phyloP scores from a whole-genome alignment of 768 basidiomycete genomes.

The Mrakia hoshinonis region DNA sequence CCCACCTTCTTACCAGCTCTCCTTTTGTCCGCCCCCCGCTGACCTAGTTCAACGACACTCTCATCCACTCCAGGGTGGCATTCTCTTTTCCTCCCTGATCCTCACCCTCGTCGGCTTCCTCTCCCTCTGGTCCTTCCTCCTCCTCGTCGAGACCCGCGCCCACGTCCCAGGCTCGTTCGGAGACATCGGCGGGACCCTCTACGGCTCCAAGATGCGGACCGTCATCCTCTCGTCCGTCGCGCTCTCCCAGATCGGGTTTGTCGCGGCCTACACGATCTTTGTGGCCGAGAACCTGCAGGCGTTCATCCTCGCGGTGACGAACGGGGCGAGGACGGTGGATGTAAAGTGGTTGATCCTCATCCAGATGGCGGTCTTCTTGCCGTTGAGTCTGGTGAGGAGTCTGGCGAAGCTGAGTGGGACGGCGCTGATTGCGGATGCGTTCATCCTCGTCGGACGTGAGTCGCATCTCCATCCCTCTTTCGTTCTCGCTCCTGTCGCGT shows the following conservation, averaged over 20 bases:
- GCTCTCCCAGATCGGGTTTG: conserved; percentile 54
- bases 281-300: conserved; percentile 84
- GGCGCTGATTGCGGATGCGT: conserved; percentile 84
- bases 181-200: conserved; percentile 88
- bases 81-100: conserved; percentile 73
- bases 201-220: conserved; percentile 88
- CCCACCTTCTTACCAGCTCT: no score
- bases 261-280: conserved; percentile 32
- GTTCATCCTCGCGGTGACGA: conserved; percentile 69
- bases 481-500: neutral
- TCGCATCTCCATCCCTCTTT: conserved; percentile 36
- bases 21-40: neutral
- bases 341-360: conserved; percentile 69
- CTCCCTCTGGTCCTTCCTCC: conserved; percentile 85
- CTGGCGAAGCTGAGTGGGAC: conserved; percentile 89
- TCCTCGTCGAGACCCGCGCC: conserved; percentile 77
- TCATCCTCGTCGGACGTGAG: conserved; percentile 71
- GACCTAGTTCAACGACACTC: neutral
- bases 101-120: conserved; percentile 73
- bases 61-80: conserved; percentile 51
- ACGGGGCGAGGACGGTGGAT: conserved; percentile 59
- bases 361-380: conserved; percentile 78
- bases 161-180: conserved; percentile 52
- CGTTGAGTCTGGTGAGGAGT: conserved; percentile 79
- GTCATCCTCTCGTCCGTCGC: conserved; percentile 78